phyloP scores from a whole-genome alignment of 129 eudicot genomes.

The Tagetes patula region DNA sequence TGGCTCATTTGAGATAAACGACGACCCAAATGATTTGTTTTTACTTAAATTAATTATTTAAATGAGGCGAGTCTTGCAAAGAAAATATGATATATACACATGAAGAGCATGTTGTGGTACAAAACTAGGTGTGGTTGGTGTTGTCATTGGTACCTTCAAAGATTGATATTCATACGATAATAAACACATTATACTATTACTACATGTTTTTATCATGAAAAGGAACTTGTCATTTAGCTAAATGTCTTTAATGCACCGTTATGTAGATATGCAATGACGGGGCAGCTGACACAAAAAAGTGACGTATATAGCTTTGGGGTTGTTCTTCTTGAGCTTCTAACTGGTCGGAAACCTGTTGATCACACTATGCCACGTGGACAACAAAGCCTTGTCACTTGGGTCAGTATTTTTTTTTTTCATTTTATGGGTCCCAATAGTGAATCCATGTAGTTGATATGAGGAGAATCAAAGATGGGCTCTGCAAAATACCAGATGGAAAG shows the following conservation, averaged over 20 bases:
- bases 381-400: constrained; percentile 97
- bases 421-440: constrained; percentile 11
- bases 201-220: constrained; percentile 10
- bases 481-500: background rate
- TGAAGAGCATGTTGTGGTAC: too few relatives aligned
- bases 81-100: too few relatives aligned
- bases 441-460: background rate
- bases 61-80: too few relatives aligned
- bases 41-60: too few relatives aligned
- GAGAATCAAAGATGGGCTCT: background rate
- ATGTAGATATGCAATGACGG: constrained; percentile 90
- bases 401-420: constrained; percentile 34
- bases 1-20: too few relatives aligned
- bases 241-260: constrained; percentile 12
- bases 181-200: background rate
- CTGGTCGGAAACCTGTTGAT: constrained; percentile 97
- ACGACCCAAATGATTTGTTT: too few relatives aligned
- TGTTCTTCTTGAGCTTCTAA: constrained; percentile 82
- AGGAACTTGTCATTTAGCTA: constrained; percentile 1
- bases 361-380: constrained; percentile 96
- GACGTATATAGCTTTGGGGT: constrained; percentile 94
- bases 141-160: background rate
- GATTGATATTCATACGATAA: constrained; percentile 10
- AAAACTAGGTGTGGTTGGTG: background rate
- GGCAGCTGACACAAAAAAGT: constrained; percentile 89